These are phyloP conservation scores for Lactuca sativa DNA, from an alignment of 129 eudicot species.

Conservation along the genomic window DNA sequence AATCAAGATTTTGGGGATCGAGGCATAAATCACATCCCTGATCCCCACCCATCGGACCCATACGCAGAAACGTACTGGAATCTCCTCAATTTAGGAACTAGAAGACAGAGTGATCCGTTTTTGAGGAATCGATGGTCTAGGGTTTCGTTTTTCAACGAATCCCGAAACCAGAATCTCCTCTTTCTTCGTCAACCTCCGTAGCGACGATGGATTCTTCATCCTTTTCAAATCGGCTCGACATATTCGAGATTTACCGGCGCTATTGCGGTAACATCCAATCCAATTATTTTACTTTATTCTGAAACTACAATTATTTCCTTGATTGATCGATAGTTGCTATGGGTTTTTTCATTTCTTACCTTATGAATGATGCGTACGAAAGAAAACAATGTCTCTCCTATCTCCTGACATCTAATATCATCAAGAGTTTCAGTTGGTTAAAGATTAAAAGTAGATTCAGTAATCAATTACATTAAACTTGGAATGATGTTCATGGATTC, in stretches of 20 bases:
- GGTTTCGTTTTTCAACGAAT: slow-evolving; percentile 41
- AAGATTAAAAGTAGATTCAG: no score
- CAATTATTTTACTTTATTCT: not conserved
- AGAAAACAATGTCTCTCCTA: no score
- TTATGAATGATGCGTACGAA: not conserved
- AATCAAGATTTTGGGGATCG: slow-evolving; percentile 2
- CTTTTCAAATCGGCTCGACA: slow-evolving; percentile 19
- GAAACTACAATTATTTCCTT: not conserved
- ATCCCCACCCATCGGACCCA: slow-evolving; percentile 14
- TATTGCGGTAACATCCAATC: slow-evolving; percentile 32
- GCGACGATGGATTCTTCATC: slow-evolving; percentile 17
- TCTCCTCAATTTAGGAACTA: not conserved
- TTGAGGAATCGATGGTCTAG: slow-evolving; percentile 29
- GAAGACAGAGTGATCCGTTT: slow-evolving; percentile 9
- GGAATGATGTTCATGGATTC: not conserved
- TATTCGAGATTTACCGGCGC: slow-evolving; percentile 32
- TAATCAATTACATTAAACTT: no score
- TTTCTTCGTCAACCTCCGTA: slow-evolving; percentile 21
- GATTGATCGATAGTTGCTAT: not conserved
- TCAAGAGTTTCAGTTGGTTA: not conserved
- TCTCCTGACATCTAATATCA: not conserved
- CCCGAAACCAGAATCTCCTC: slow-evolving; percentile 35
- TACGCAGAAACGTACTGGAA: slow-evolving; percentile 6
- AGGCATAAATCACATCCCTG: slow-evolving; percentile 14
- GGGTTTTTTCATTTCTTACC: not conserved